Conservation (phyloP, 139 green algal genomes). For the Spirogloea muscicola region DNA sequence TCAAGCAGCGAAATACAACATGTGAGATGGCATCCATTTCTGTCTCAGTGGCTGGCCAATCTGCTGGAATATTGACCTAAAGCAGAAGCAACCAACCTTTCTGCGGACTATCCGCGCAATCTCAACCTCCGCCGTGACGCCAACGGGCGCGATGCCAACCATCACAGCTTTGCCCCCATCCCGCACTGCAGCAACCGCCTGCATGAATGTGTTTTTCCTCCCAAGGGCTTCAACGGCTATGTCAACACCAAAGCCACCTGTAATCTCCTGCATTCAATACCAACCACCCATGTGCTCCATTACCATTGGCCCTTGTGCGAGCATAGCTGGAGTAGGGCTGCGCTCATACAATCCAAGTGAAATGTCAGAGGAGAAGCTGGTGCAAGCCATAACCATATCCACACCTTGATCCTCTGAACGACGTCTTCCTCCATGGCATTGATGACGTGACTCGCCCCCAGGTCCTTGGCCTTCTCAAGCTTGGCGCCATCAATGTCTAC, state of each 20-base stretch:
- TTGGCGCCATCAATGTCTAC: conserved; percentile 21
- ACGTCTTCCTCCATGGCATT: conserved; percentile 21
- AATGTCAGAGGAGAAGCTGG: too few relatives aligned
- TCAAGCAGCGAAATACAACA: too few relatives aligned
- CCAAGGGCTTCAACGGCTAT: conserved; percentile 38
- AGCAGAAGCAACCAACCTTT: conserved; percentile 11
- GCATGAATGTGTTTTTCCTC: conserved; percentile 1
- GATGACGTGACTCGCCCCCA: conserved; percentile 28
- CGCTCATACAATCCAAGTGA: too few relatives aligned
- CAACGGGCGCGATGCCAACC: conserved; percentile 32
- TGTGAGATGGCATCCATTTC: too few relatives aligned
- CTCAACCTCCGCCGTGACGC: conserved; percentile 23
- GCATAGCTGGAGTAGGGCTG: too few relatives aligned
- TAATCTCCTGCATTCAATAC: conserved; percentile 24
- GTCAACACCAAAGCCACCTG: conserved; percentile 23
- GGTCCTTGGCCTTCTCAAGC: neutral
- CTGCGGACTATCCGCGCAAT: conserved; percentile 31
- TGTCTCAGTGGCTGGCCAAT: too few relatives aligned
- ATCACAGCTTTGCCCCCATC: conserved; percentile 29
- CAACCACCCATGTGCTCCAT: too few relatives aligned
- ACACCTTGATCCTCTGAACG: conserved; percentile 19
- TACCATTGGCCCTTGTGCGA: too few relatives aligned
- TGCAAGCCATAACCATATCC: too few relatives aligned
- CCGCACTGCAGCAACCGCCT: conserved; percentile 17
- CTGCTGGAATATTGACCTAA: too few relatives aligned